Conservation (phyloP, 2,329 filamentous ascomycete genomes). For the Pestalotiopsis sp. region DNA sequence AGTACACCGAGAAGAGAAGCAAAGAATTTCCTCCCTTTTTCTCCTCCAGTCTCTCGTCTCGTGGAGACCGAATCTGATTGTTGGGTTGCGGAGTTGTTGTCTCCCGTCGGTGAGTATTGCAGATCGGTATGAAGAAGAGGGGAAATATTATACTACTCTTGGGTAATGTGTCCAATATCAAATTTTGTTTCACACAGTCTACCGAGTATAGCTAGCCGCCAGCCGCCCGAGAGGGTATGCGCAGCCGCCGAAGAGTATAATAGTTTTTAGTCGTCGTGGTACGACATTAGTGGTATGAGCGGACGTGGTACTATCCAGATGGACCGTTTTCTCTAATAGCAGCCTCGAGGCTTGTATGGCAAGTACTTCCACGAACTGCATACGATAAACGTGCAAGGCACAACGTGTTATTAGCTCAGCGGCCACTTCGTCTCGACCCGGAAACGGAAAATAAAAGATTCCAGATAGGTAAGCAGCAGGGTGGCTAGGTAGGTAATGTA, state of each 20-base stretch:
- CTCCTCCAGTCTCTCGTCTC: neutral
- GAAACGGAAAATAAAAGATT: neutral
- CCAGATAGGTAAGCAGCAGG: neutral
- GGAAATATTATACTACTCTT: neutral
- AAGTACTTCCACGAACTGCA: neutral
- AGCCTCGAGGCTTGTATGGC: too few species aligned
- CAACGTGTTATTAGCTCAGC: neutral
- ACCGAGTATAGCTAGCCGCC: neutral
- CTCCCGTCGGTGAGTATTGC: neutral
- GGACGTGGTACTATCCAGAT: too few species aligned
- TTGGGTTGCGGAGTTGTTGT: neutral
- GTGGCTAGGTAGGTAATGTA: too few species aligned
- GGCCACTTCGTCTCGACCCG: neutral
- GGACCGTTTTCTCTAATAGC: too few species aligned
- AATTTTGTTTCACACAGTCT: neutral
- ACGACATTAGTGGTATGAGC: too few species aligned
- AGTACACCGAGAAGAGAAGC: neutral
- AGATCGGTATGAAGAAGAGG: neutral
- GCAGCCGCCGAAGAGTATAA: too few species aligned
- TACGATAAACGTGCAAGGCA: neutral
- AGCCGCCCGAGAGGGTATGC: too few species aligned
- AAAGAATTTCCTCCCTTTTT: neutral
- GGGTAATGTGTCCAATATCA: neutral
- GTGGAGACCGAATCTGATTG: neutral
- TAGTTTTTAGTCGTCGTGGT: too few species aligned